These are phyloP conservation scores for Penicillium sp. DNA, from an alignment of 2,329 filamentous ascomycete genomes.

Conservation along the genomic window DNA sequence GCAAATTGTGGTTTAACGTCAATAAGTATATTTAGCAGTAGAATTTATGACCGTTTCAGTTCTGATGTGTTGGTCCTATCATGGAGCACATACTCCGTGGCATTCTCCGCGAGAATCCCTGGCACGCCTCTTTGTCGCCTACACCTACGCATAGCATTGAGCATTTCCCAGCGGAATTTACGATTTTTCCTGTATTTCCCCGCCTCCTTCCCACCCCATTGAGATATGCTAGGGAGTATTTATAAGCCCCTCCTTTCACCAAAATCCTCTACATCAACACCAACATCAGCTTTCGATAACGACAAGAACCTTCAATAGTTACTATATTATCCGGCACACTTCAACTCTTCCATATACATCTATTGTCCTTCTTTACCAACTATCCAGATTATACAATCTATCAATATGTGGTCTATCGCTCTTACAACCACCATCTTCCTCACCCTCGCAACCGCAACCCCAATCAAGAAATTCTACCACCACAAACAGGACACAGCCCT, in stretches of 20 bases:
- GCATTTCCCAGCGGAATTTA: neutral
- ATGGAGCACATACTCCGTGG: slow-evolving; percentile 6
- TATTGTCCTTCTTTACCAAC: neutral
- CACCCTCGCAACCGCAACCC: slow-evolving; percentile 12
- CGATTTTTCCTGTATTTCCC: neutral
- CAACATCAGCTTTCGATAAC: neutral
- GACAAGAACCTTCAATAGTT: too few relatives aligned
- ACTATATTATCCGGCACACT: neutral
- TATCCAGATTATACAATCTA: neutral
- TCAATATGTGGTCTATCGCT: neutral
- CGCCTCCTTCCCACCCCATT: neutral
- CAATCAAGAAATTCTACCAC: neutral
- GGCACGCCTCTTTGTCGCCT: neutral
- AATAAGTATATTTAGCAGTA: neutral
- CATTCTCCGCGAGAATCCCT: slow-evolving; percentile 9
- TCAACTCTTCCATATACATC: neutral
- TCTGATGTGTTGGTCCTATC: neutral
- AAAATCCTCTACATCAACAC: neutral
- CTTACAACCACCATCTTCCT: slow-evolving; percentile 9
- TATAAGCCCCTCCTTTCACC: neutral
- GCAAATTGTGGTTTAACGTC: too few relatives aligned
- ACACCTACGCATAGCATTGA: neutral
- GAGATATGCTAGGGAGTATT: neutral
- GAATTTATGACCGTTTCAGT: neutral
- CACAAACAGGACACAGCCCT: slow-evolving; percentile 11